A percentile compares a stretch with the other conserved stretches of the same genome.
Evolutionary conservation across 1,139 yeast species (phyloP).

Genomic region (Geotrichum aggregatum): DNA sequence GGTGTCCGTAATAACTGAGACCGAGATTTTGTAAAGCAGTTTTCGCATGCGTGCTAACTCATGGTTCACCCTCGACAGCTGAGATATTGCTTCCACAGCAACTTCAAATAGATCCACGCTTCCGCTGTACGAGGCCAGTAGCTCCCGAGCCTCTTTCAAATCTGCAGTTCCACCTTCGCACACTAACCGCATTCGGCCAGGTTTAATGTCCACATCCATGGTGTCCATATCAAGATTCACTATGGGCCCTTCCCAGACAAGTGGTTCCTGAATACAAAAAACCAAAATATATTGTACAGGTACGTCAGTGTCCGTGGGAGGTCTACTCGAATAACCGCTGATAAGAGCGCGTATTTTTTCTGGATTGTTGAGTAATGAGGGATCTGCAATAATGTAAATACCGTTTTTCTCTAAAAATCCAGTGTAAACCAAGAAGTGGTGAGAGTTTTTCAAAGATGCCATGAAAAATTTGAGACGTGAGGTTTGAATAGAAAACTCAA

Average conservation of each 20-base stretch:
- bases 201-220: conserved; percentile 44
- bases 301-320: conserved; percentile 33
- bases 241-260: conserved; percentile 86
- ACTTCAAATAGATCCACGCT: conserved; percentile 48
- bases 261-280: conserved; percentile 75
- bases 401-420: conserved; percentile 74
- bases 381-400: conserved; percentile 65
- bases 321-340: conserved; percentile 38
- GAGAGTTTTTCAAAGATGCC: conserved; percentile 56
- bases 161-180: conserved; percentile 60
- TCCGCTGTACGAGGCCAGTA: conserved; percentile 23
- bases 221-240: conserved; percentile 52
- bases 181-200: conserved; percentile 68
- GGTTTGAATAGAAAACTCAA: conserved; percentile 61
- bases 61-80: conserved; percentile 67
- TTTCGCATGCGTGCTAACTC: conserved; percentile 67
- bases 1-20: conserved; percentile 63
- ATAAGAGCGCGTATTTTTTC: conserved; percentile 39
- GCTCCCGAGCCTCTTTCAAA: conserved; percentile 46
- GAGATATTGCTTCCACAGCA: conserved; percentile 60
- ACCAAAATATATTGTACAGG: conserved; percentile 64
- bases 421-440: conserved; percentile 76
- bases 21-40: conserved; percentile 64
- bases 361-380: conserved; percentile 47
- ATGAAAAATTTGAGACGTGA: conserved; percentile 49